Evolutionary conservation across 169 alveolate genomes (phyloP), one percentile per base, ranked within the genome.

Genomic region (Gregarina niphandrodes): DNA sequence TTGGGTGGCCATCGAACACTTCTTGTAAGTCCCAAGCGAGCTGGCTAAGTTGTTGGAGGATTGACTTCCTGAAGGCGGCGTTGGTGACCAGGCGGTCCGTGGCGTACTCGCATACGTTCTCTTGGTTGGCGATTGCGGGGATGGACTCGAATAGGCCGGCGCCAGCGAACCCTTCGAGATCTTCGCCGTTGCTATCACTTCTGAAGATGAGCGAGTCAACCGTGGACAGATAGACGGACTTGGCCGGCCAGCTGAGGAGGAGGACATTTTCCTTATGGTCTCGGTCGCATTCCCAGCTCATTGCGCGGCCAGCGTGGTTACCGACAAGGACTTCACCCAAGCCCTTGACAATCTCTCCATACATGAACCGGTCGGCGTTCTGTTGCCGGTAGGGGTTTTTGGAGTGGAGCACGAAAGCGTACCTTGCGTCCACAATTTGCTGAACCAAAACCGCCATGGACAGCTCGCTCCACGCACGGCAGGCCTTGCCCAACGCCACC

Each of bases 101-200:
- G 30, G 37, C 29, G 43, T 67, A 67, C 2, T 37, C 13, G 40
- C 57, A 41, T 19, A 53, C 49, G 11, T 42, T 36, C 38, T 61
- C 67, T 9, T 50, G 15, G 28, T 58, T 22, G 29, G 29, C 6
- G n/a, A 22, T 6, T 5, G 68, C 75, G 4, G 82, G 70, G 21
- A 75, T 57, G 13, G 83, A 67, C 53, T 80, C 85, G 49, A 80
- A 80, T 16, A 80, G 73, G 4, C 91, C 91, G 12, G 91, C 91
- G 3, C 91, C 91, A 0, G 91, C 85, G 35, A 80, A 80, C 1
- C 83, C 86, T 53, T 64, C 80, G n/a, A 80, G 64, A 56, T 80
- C 91, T 47, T 80, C 91, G 16, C 80, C 77, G 47, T 80, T 80
- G 26, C 85, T 70, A 47, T 77, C 88, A 37, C 78, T 62, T 42